phyloP scores from a whole-genome alignment of 306 rosid genomes.

The Cucurbita maxima region DNA sequence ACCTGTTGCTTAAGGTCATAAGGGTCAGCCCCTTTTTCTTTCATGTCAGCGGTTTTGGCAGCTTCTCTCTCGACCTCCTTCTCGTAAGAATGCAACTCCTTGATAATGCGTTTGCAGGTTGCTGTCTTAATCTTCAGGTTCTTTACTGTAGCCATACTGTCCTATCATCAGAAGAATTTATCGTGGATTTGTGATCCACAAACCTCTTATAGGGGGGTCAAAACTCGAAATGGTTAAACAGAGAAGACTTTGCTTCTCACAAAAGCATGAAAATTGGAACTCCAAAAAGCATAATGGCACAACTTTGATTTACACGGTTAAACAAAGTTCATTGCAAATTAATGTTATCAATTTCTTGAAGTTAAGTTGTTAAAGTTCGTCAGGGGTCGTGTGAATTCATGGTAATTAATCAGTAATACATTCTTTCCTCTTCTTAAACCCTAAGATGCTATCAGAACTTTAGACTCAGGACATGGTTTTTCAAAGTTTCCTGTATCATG shows the following conservation, averaged over 20 bases:
- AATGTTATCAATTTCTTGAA: neutral
- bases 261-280: neutral
- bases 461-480: neutral
- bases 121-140: conserved; percentile 64
- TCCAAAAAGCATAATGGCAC: neutral
- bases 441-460: neutral
- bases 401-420: neutral
- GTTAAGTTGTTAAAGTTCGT: neutral
- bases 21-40: conserved; percentile 67
- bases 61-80: conserved; percentile 83
- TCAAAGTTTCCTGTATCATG: neutral
- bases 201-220: neutral
- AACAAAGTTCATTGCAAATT: neutral
- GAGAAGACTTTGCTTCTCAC: neutral
- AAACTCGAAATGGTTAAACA: neutral
- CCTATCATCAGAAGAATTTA: conserved; percentile 5
- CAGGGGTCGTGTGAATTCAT: neutral
- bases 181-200: neutral
- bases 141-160: conserved; percentile 43
- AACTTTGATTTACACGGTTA: no score
- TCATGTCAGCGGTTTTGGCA: conserved; percentile 73
- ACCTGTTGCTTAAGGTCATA: conserved; percentile 91
- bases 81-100: conserved; percentile 78
- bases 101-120: conserved; percentile 62
- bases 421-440: neutral